These are phyloP conservation scores for Radiomyces spectabilis DNA, from an alignment of 192 early-diverging fungal genomes.

Conservation along the genomic window DNA sequence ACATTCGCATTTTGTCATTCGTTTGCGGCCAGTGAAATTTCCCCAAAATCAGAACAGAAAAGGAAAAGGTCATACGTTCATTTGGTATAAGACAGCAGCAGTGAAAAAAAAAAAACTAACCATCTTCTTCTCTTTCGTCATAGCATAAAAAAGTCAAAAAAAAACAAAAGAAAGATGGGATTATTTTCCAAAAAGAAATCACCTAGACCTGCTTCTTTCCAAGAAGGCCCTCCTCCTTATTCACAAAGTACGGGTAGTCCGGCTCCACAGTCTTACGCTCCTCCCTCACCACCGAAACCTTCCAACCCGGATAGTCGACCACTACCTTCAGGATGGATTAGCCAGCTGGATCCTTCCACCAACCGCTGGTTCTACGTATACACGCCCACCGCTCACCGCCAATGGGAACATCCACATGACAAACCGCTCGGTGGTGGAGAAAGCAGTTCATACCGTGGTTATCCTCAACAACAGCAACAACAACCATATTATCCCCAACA, in stretches of 20 bases:
- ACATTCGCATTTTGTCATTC: too few relatives aligned
- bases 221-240: too few relatives aligned
- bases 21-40: too few relatives aligned
- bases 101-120: too few relatives aligned
- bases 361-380: constrained; percentile 28
- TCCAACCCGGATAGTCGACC: constrained; percentile 16
- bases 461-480: constrained; percentile 1
- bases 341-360: constrained; percentile 17
- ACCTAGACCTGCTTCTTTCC: background rate
- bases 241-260: background rate
- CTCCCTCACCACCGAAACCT: background rate
- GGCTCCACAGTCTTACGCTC: constrained; percentile 1
- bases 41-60: too few relatives aligned
- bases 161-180: constrained; percentile 10
- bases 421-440: background rate
- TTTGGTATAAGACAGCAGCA: too few relatives aligned
- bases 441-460: background rate
- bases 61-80: too few relatives aligned
- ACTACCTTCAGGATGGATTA: constrained; percentile 26
- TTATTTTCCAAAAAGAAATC: constrained; percentile 13
- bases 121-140: too few relatives aligned
- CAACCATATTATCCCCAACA: constrained; percentile 13
- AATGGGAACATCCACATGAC: constrained; percentile 32
- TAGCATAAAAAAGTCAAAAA: too few relatives aligned
- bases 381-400: constrained; percentile 18